Percentiles rank a stretch among this genome's conserved stretches.
These are phyloP conservation scores for Magnusiomyces sp. DNA, from an alignment of 1,139 yeast genomes.

Conservation along the genomic window DNA sequence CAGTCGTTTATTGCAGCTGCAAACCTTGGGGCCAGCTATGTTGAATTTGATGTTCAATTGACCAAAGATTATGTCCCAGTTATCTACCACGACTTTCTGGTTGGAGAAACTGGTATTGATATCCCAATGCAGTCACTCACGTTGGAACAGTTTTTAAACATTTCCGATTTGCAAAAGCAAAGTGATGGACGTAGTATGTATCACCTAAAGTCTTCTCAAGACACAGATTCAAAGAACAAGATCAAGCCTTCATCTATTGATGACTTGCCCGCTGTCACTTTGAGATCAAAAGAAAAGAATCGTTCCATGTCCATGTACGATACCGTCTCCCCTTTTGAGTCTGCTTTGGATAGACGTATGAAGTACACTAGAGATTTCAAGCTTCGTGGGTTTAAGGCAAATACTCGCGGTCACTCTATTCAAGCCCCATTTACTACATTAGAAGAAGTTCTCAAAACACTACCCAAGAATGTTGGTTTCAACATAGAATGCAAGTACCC, in stretches of 20 bases:
- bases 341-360: slow-evolving; percentile 55
- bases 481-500: slow-evolving; percentile 95
- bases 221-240: too few relatives aligned
- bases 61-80: slow-evolving; percentile 93
- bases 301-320: slow-evolving; percentile 23
- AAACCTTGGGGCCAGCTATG: slow-evolving; percentile 69
- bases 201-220: too few relatives aligned
- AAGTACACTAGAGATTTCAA: slow-evolving; percentile 82
- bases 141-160: slow-evolving; percentile 72
- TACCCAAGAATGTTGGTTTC: slow-evolving; percentile 82
- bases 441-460: slow-evolving; percentile 69
- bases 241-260: too few relatives aligned
- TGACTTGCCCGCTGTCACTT: too few relatives aligned
- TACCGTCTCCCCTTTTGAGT: slow-evolving; percentile 22
- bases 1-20: slow-evolving; percentile 97
- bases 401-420: slow-evolving; percentile 78
- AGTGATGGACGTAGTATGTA: too few relatives aligned
- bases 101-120: slow-evolving; percentile 94
- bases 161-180: slow-evolving; percentile 21
- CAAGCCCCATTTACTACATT: slow-evolving; percentile 89
- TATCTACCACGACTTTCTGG: slow-evolving; percentile 88
- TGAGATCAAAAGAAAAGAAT: slow-evolving; percentile 5
- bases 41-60: slow-evolving; percentile 89
- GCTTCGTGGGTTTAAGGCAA: slow-evolving; percentile 81
- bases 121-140: slow-evolving; percentile 93